Percentiles rank a stretch among this genome's conserved stretches.
phyloP scores from a whole-genome alignment of 257 asterid species.

The Oldenlandia corymbosa region DNA sequence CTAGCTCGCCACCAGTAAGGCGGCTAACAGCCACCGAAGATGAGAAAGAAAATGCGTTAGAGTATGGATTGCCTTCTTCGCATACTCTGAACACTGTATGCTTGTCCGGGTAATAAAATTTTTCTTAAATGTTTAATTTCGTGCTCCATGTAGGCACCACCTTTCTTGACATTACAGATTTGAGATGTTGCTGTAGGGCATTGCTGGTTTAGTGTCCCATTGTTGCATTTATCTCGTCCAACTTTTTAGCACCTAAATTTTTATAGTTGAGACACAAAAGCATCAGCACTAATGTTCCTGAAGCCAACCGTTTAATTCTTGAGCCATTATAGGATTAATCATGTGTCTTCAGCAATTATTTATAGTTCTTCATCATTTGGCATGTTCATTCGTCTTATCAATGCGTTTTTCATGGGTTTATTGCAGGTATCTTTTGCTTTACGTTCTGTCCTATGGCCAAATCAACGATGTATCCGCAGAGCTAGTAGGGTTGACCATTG shows the following conservation, averaged over 20 bases:
- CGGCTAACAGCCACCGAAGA: conserved; percentile 78
- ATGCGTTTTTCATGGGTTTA: conserved; percentile 10
- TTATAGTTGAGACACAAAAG: not conserved
- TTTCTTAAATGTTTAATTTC: not conserved
- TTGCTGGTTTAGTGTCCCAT: not conserved
- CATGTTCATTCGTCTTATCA: conserved; percentile 9
- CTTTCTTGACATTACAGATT: not conserved
- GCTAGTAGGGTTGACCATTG: conserved; percentile 41
- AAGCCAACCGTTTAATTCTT: not conserved
- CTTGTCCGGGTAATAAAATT: conserved; percentile 66
- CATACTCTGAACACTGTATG: conserved; percentile 95
- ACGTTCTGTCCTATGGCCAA: conserved; percentile 44
- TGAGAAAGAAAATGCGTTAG: conserved; percentile 85
- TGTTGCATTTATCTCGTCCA: not conserved
- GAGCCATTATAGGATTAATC: no score
- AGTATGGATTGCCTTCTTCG: conserved; percentile 90
- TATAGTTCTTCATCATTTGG: not conserved
- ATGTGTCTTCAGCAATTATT: not conserved
- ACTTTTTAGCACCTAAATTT: not conserved
- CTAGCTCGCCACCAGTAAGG: conserved; percentile 67
- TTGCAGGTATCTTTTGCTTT: conserved; percentile 69
- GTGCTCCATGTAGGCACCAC: not conserved
- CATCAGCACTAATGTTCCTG: no score
- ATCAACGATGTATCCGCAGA: conserved; percentile 26
- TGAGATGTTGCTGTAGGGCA: not conserved